Evolutionary conservation across 2,329 filamentous ascomycete genomes (phyloP), one percentile per base, ranked within the genome.

Genomic region (Fonsecaea pugnacius): DNA sequence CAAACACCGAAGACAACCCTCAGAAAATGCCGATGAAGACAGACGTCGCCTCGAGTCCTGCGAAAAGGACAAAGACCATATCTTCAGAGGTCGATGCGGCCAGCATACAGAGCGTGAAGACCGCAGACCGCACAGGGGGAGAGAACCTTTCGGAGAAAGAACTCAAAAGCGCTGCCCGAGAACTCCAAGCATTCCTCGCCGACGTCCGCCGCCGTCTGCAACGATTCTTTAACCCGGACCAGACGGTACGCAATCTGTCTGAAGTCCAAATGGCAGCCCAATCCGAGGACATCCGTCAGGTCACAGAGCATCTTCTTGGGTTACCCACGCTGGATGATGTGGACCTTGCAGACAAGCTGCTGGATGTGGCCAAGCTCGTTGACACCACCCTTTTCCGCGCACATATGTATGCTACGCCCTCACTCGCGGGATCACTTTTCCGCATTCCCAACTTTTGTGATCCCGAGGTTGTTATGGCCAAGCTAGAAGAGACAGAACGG

Each of bases 391-490:
- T 99, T 0, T 98, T 99, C 80, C 87, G 94, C 16, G 90, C 92
- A 0, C 96, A 96, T 76, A 98, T 99, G 93, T 92, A 94, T 73
- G 92, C 90, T 3, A 89, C 88, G 7, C 94, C 95, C 4, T 87
- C 89, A 5, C 82, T 99, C 10, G 92, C 92, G 3, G 91, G 91
- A 1, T 91, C 93, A 0, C 84, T 99, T 0, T 98, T 99, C 79
- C 92, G 95, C 27, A 91, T 98, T 58, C 89, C 93, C 73, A 99
- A 99, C 75, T 98, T 97, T 74, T 98, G 95, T 76, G 94, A 99
- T 72, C 94, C 95, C 0, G 89, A 91, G 33, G 95, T 98, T 2
- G 94, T 99, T 24, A 95, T 96, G 74, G 91, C 96, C 76, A 92
- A 92, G 72, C 81, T 99, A 4, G 87, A 96, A 65, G 91, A 96